Evolutionary conservation across 495 filamentous ascomycete species (phyloP), one percentile per base, ranked within the genome.

Genomic region (Penicillium ucsense): DNA sequence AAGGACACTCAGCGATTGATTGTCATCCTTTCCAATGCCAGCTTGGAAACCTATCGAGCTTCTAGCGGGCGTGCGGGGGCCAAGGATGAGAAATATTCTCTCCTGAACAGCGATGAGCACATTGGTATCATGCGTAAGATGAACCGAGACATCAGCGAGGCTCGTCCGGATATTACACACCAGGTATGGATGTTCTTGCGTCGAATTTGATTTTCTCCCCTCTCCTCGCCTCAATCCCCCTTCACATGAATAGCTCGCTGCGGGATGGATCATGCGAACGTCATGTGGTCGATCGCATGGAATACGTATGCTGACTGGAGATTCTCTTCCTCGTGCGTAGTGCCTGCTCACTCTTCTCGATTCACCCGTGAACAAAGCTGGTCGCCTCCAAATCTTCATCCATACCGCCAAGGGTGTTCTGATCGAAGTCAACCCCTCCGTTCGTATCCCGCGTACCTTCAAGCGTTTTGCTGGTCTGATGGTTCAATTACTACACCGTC

Each of bases 71-170:
- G 85, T 47, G 76, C 72, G 51, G 83, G 83, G 35, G 71, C 78
- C 49, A 78, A 77, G 27, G 89, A 95, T 54, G 92, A 97, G 55
- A 96, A 96, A 62, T 97, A 92, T 68, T 88, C 88, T 40, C 73
- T 98, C 37, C 78, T 98, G 54, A 98, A 98, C 76, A 95, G 90
- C 63, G 92, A 98, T 57, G 92, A 98, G 70, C 92, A 98, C 63
- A 98, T 98, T 51, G 94, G 92, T 43, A 83, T 96, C 51, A 92
- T 97, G 88, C 84, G 94, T 61, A 98, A 96, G 77, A 96, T 95
- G 91, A 94, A 94, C 69, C 75, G 92, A 42, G 92, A 98, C 59
- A 98, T 98, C 56, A 95, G 90, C 61, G 92, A 98, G 62, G 92
- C 92, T 31, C 81, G 92, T 44, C 92, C 92, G 8, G 92, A 98